Evolutionary conservation across 257 asterid species (phyloP), one percentile per base, ranked within the genome.

Genomic region (Cordia subcordata): DNA sequence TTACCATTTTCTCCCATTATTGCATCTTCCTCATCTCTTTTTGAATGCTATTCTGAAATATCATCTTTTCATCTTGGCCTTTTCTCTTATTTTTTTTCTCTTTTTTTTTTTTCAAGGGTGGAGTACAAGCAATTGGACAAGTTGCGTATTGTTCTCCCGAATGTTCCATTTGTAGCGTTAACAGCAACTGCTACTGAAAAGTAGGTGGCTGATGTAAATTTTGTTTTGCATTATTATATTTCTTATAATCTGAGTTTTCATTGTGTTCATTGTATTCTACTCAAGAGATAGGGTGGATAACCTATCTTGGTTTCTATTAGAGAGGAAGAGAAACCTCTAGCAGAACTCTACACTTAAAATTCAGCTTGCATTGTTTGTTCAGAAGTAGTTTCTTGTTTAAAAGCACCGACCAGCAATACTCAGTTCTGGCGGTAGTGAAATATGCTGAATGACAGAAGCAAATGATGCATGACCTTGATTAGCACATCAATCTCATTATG

Each of bases 181-280:
- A 91, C 98, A 33, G 98, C 98, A 64, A 88, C 98, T 42, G 98
- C 98, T 51, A 91, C 98, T 53, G 95, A 79, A 68, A 91, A 84
- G 98, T 91, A 79, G 69, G 93, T 70, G 57, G 32, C 21, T 15
- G 37, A 68, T 64, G 62, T 16, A 40, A 57, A 47, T 17, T 61
- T 32, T 23, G 13, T 21, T 50, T 39, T 8, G 46, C 20, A 40
- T 40, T 37, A 54, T 18, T 17, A 17, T 23, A 49, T 9, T 17
- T 49, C 54, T 49, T 6, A 11, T 49, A 11, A n/a, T 21, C 13
- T 49, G 8, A 17, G 1, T 11, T 12, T 52, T 52, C n/a, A 20
- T 23, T 22, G 38, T 10, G 1, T 53, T 5, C 53, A 16, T 15
- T 49, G 22, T 16, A 15, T 49, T n/a, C 22, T n/a, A 49, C 8